A percentile compares a stretch with the other conserved stretches of the same genome.
phyloP scores from a whole-genome alignment of 2,329 filamentous ascomycete genomes.

The Scedosporium apiospermum region DNA sequence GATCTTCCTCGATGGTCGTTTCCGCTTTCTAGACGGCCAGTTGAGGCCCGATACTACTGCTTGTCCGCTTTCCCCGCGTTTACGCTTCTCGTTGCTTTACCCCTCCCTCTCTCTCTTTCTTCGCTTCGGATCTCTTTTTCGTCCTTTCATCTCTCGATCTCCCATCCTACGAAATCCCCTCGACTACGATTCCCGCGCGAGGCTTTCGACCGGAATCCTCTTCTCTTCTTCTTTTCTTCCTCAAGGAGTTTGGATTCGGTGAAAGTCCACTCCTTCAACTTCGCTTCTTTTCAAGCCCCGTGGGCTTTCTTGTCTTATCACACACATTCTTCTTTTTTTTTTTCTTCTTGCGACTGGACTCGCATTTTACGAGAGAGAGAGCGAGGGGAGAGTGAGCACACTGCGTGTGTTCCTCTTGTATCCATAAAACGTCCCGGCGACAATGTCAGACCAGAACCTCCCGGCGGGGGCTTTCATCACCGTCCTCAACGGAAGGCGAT shows the following conservation, averaged over 20 bases:
- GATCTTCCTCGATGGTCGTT: conserved; percentile 2
- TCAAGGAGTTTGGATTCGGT: background rate
- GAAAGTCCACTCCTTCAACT: background rate
- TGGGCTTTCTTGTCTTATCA: background rate
- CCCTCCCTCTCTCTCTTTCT: background rate
- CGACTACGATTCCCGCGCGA: conserved; percentile 3
- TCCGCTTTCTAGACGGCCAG: conserved; percentile 6
- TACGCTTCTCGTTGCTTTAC: background rate
- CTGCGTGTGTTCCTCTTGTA: conserved; percentile 7
- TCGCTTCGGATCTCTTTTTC: background rate
- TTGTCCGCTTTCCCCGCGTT: background rate
- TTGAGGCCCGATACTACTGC: background rate
- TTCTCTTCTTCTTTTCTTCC: background rate
- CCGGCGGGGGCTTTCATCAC: conserved; percentile 39
- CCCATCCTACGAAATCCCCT: background rate
- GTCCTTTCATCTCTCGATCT: conserved; percentile 3
- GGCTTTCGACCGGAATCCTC: background rate
- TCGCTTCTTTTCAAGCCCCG: background rate
- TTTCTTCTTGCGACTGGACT: conserved; percentile 31
- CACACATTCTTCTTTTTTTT: conserved; percentile 7
- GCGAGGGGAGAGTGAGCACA: conserved; percentile 7
- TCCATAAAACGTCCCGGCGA: conserved; percentile 9
- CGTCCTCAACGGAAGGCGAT: conserved; percentile 38
- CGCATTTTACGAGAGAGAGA: conserved; percentile 20
- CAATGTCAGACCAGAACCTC: conserved; percentile 35